Conservation (phyloP, 2,329 filamentous ascomycete species). For the Ophiostoma quercus region DNA sequence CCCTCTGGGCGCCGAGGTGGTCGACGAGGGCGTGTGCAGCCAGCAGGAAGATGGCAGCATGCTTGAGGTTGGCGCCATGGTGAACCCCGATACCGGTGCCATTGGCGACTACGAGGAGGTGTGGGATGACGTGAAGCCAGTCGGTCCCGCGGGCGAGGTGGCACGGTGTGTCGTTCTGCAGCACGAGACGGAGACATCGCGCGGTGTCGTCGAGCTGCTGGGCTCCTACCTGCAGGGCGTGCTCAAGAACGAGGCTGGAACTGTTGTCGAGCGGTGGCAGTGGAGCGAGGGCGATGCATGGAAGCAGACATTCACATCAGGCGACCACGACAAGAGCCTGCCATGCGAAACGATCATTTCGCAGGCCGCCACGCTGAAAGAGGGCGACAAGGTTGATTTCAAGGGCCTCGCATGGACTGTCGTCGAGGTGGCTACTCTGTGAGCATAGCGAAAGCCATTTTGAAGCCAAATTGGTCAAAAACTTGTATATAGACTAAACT, state of each 20-base stretch:
- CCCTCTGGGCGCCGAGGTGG: conserved; percentile 35
- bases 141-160: conserved; percentile 18
- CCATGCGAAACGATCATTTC: conserved; percentile 19
- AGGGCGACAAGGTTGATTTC: conserved; percentile 15
- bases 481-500: neutral
- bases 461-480: neutral
- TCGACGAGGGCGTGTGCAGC: conserved; percentile 55
- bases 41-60: conserved; percentile 38
- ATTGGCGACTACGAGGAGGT: conserved; percentile 60
- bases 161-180: conserved; percentile 39
- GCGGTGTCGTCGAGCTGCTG: conserved; percentile 50
- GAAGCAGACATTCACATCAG: neutral
- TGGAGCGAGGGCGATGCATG: conserved; percentile 30
- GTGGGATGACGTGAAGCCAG: conserved; percentile 46
- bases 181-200: conserved; percentile 34
- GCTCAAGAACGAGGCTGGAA: conserved; percentile 37
- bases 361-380: neutral
- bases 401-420: conserved; percentile 12
- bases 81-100: conserved; percentile 50
- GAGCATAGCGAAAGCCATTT: neutral
- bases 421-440: conserved; percentile 12
- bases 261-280: conserved; percentile 53
- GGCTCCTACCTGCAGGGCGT: conserved; percentile 55
- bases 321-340: neutral
- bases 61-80: conserved; percentile 56